These are phyloP conservation scores for Eucalyptus lansdowneana DNA, from an alignment of 345 rosid genomes.

Conservation along the genomic window DNA sequence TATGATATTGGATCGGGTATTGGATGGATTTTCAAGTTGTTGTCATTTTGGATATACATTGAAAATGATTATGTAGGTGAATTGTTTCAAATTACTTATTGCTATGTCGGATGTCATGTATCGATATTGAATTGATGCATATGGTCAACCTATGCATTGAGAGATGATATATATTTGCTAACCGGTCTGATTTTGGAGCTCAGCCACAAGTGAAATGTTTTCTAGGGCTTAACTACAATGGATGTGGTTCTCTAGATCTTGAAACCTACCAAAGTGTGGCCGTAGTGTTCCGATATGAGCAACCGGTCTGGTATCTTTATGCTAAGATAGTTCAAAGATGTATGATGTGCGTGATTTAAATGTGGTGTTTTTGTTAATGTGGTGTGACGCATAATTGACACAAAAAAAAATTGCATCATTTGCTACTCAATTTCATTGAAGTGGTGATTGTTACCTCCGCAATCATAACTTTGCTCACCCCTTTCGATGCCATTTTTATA, in stretches of 20 bases:
- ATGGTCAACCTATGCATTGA: no score
- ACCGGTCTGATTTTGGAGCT: fast-evolving
- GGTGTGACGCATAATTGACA: not conserved
- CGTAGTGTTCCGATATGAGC: no score
- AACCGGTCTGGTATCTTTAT: no score
- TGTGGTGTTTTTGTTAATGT: not conserved
- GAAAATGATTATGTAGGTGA: not conserved
- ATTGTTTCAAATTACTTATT: no score
- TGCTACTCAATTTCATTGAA: not conserved
- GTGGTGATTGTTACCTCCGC: not conserved
- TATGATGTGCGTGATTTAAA: no score
- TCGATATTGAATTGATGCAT: not conserved
- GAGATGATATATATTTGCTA: not conserved
- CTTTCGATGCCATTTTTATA: fast-evolving
- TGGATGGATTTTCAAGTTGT: not conserved
- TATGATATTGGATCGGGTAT: not conserved
- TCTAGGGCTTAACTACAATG: no score
- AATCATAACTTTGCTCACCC: not conserved
- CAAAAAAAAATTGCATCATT: no score
- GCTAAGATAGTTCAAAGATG: fast-evolving
- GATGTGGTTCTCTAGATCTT: no score
- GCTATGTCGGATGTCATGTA: not conserved
- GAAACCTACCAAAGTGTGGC: no score
- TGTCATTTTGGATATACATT: not conserved
- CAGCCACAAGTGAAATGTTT: not conserved